phyloP scores from a whole-genome alignment of 495 filamentous ascomycete genomes.

The Lepraria neglecta region DNA sequence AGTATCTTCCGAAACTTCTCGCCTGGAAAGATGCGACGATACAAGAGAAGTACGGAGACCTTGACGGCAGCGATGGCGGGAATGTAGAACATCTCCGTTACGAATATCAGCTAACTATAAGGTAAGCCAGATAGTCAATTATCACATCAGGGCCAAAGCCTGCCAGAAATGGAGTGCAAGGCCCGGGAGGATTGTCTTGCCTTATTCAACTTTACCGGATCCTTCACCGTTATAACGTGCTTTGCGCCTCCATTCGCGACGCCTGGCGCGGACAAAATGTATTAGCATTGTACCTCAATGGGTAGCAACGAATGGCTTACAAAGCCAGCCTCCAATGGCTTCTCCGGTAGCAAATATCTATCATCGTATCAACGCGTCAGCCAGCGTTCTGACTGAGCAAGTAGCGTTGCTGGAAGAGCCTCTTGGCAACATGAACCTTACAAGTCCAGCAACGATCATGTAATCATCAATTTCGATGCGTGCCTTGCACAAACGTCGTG shows the following conservation, averaged over 20 bases:
- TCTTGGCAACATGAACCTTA: background rate
- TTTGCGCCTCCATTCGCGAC: conserved; percentile 2
- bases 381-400: background rate
- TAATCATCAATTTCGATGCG: conserved; percentile 15
- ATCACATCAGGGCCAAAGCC: background rate
- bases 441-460: conserved; percentile 14
- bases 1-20: conserved; percentile 24
- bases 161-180: no score
- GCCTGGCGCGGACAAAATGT: background rate
- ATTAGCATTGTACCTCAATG: background rate
- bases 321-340: conserved; percentile 6
- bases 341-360: background rate
- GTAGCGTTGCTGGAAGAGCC: background rate
- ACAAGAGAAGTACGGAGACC: conserved; percentile 38
- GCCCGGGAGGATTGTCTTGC: background rate
- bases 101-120: conserved; percentile 21
- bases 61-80: conserved; percentile 35
- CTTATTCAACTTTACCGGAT: conserved; percentile 4
- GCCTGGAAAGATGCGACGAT: conserved; percentile 34
- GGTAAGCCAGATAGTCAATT: background rate
- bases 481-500: conserved; percentile 20
- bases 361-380: background rate
- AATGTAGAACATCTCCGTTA: conserved; percentile 34
- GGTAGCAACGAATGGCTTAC: background rate
- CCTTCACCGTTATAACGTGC: background rate